Conservation (phyloP, 257 asterid species). For the Linaria vulgaris region DNA sequence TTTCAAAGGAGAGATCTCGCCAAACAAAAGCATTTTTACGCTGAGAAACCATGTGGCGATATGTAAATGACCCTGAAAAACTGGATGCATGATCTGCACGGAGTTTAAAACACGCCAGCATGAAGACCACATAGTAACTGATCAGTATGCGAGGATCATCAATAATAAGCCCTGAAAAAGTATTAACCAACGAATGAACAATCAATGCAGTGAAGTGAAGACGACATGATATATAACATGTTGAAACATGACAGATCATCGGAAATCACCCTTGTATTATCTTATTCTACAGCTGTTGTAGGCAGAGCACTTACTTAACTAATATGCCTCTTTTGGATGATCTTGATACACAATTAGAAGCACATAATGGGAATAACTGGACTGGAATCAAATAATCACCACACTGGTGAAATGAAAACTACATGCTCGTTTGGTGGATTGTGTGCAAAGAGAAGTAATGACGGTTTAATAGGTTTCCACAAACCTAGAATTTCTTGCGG, state of each 20-base stretch:
- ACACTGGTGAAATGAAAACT: no score
- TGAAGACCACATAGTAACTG: slow-evolving; percentile 83
- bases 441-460: no score
- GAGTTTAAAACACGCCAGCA: slow-evolving; percentile 86
- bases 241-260: not conserved
- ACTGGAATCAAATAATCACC: no score
- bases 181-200: slow-evolving; percentile 7
- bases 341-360: no score
- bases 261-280: no score
- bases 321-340: no score
- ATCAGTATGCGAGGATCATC: slow-evolving; percentile 95
- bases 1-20: slow-evolving; percentile 95
- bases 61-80: slow-evolving; percentile 76
- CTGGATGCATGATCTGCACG: slow-evolving; percentile 78
- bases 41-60: slow-evolving; percentile 81
- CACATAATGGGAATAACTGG: no score
- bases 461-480: no score
- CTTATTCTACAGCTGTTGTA: no score
- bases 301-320: no score
- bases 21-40: slow-evolving; percentile 84
- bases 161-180: slow-evolving; percentile 67
- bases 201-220: slow-evolving; percentile 13
- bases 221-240: not conserved
- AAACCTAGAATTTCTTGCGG: no score
- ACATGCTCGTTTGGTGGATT: no score